phyloP scores from a whole-genome alignment of 2,329 filamentous ascomycete species.

The Phialemonium atrogriseum region DNA sequence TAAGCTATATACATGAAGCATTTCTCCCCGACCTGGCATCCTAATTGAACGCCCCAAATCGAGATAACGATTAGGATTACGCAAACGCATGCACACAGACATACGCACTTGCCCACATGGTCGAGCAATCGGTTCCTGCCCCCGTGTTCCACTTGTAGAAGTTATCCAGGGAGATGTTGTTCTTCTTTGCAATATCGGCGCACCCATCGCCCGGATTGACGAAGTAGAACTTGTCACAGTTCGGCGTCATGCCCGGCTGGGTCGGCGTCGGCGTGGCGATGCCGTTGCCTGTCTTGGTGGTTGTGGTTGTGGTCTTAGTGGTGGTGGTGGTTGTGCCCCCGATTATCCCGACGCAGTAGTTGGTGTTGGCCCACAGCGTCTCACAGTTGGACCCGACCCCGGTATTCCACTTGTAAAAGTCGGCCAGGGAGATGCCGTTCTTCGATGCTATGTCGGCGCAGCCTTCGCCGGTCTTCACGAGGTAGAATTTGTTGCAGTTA shows the following conservation, averaged over 20 bases:
- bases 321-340: neutral
- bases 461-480: neutral
- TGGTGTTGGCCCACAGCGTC: constrained; percentile 1
- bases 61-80: no score
- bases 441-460: neutral
- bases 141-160: constrained; percentile 22
- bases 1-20: no score
- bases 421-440: constrained; percentile 2
- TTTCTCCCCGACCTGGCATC: no score
- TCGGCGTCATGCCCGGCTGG: constrained; percentile 4
- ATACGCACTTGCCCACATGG: constrained; percentile 11
- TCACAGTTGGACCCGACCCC: constrained; percentile 2
- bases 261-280: constrained; percentile 6
- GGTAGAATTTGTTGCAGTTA: neutral
- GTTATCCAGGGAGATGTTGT: constrained; percentile 13
- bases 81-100: constrained; percentile 7
- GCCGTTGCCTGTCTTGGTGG: neutral
- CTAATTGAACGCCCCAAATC: no score
- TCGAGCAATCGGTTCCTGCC: constrained; percentile 15
- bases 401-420: constrained; percentile 4
- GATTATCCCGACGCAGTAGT: neutral
- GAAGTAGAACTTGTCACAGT: constrained; percentile 10
- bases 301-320: neutral
- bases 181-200: constrained; percentile 8
- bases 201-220: constrained; percentile 14